Evolutionary conservation across 352 stramenopile genomes (phyloP).

Genomic region (Elongisporangium prolatum): DNA sequence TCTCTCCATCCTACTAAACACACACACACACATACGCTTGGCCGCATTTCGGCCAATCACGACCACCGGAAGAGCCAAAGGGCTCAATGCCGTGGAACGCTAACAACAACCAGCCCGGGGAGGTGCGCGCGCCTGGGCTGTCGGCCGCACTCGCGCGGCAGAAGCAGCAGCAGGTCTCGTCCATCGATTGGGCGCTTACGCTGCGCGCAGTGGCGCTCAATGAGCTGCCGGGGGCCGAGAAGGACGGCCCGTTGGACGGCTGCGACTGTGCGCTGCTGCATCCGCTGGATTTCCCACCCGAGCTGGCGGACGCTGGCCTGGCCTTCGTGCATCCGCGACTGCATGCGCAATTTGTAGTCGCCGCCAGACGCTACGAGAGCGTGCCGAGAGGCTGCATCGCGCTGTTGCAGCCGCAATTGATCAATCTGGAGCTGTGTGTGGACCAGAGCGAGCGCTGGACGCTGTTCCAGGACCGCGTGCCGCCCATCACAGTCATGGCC

Average conservation of each 20-base stretch:
- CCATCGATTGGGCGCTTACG: constrained; percentile 23
- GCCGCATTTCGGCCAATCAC: background rate
- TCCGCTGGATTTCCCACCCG: constrained; percentile 47
- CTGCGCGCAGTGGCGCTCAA: constrained; percentile 45
- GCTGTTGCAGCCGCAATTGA: constrained; percentile 56
- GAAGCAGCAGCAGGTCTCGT: constrained; percentile 26
- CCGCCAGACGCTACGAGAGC: constrained; percentile 30
- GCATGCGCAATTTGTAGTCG: constrained; percentile 75
- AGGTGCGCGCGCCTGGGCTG: constrained; percentile 72
- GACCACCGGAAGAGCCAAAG: background rate
- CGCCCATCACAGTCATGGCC: constrained; percentile 34
- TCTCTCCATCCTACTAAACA: background rate
- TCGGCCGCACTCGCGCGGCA: constrained; percentile 46
- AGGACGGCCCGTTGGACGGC: constrained; percentile 3
- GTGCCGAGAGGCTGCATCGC: constrained; percentile 52
- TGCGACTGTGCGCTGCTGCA: constrained; percentile 61
- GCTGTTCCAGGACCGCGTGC: constrained; percentile 56
- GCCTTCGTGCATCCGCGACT: constrained; percentile 52
- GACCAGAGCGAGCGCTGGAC: constrained; percentile 67
- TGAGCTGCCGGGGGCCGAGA: constrained; percentile 14
- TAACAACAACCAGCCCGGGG: constrained; percentile 81
- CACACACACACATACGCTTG: background rate
- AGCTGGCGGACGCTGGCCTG: constrained; percentile 6
- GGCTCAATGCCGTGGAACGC: constrained; percentile 85
- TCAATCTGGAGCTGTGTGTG: constrained; percentile 80